Evolutionary conservation across 352 stramenopile species (phyloP).

Genomic region (Hyaloperonospora brassicae): DNA sequence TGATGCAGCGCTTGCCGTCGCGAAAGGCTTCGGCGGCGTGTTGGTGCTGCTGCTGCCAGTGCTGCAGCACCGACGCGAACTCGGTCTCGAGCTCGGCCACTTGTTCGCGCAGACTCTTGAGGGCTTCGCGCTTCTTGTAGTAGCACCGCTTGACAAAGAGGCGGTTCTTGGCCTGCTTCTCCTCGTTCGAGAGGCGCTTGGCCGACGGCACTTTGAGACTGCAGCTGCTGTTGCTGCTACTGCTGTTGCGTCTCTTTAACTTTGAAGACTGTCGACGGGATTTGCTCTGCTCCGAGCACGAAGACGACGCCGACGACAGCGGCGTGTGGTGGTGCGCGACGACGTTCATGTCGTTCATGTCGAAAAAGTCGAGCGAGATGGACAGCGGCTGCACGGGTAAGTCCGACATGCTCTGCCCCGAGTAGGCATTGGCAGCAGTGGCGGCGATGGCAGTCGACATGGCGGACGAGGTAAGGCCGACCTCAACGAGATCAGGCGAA

Average conservation of each 20-base stretch:
- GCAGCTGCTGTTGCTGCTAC: too few relatives aligned
- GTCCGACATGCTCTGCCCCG: constrained; percentile 21
- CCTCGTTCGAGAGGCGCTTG: constrained; percentile 37
- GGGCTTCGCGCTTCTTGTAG: constrained; percentile 64
- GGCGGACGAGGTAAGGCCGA: constrained; percentile 13
- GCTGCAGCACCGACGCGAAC: constrained; percentile 27
- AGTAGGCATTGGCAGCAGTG: constrained; percentile 13
- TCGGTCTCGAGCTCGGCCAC: constrained; percentile 30
- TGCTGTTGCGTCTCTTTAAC: constrained; percentile 28
- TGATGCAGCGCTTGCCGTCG: constrained; percentile 26
- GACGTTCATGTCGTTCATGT: constrained; percentile 22
- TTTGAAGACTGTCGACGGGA: constrained; percentile 13
- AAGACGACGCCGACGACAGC: constrained; percentile 17
- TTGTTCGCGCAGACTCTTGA: constrained; percentile 36
- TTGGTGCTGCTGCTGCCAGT: constrained; percentile 29
- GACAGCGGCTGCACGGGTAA: constrained; percentile 21
- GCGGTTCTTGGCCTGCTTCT: constrained; percentile 58
- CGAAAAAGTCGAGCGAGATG: constrained; percentile 34
- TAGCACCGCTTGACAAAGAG: constrained; percentile 74
- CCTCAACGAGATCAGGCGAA: constrained; percentile 13
- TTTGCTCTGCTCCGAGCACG: constrained; percentile 18
- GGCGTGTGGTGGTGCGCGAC: constrained; percentile 22
- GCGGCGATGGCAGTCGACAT: constrained; percentile 24
- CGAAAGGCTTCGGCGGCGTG: constrained; percentile 23
- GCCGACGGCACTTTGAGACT: constrained; percentile 18